Base-by-base conservation (phyloP, 2,329 filamentous ascomycete genomes). In the Pyrenochaeta sp. region DNA sequence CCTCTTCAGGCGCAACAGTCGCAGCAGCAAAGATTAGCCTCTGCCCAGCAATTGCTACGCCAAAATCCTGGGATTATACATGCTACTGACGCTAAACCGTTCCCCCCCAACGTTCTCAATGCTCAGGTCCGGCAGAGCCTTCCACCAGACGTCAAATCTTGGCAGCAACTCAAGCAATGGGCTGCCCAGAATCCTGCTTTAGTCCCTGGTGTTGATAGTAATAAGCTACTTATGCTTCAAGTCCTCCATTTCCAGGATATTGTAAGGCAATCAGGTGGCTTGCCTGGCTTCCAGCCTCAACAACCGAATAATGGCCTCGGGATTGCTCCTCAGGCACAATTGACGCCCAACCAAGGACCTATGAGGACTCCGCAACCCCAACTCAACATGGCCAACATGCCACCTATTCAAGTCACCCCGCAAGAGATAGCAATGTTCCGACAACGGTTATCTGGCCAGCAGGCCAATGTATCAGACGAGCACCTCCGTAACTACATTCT, bases 111-210 rank as follows among this genome's bases (percentile, higher is more conserved):
- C 29, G 56, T 67, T 3, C 37, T 69, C 10, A 63, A 58, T 30
- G 38, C 49, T 19, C 51, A 50, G 26, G 43, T 63, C 10, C 57
- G 51, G 36, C 53, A 63, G 32, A 60, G 41, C 27, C 32, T 81
- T 7, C 81, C 81, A 5, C 75, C 74, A 19, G 65, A 77, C 9
- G 69, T 84, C 17, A 78, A 75, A 53, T 77, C 75, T 2, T 85
- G 82, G 82, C 76, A 75, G 7, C 77, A 82, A 42, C 68, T 85
- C 6, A 84, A 83, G 61, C 68, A 77, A 38, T 81, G 79, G 72
- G 76, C 76, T 11, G 57, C 61, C 19, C 68, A 75, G 29, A 82
- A 82, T 42, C 66, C 71, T 7, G 45, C 44, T 22, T 44, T 65
- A 9, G 29, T 65, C 10, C 55, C 61, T 11, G 55, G 58, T 22